These are phyloP conservation scores for Candida argentea DNA, from an alignment of 805 yeast species.

Conservation along the genomic window DNA sequence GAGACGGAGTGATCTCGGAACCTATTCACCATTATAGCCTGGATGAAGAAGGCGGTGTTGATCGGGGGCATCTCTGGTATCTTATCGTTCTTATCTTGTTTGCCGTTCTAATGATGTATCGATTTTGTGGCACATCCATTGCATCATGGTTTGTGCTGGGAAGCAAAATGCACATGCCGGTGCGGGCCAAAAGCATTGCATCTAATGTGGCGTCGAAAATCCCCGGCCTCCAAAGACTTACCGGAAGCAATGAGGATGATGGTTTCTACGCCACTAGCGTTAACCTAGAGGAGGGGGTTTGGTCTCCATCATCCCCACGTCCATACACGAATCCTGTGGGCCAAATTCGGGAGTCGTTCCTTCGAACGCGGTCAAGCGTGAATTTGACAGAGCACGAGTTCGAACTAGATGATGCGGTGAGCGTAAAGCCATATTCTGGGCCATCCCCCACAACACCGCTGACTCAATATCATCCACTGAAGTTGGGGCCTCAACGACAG, in stretches of 20 bases:
- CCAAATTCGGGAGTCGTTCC: too few species aligned
- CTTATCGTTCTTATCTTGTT: slow-evolving; percentile 11
- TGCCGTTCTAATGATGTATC: slow-evolving; percentile 10
- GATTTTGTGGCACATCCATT: slow-evolving; percentile 8
- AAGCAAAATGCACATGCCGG: neutral
- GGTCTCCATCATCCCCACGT: too few species aligned
- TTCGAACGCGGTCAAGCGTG: slow-evolving; percentile 29
- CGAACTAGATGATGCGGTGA: slow-evolving; percentile 4
- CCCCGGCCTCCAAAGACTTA: slow-evolving; percentile 11
- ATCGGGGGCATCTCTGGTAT: too few species aligned
- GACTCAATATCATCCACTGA: too few species aligned
- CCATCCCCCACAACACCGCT: too few species aligned
- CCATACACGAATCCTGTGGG: too few species aligned
- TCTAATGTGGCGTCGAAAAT: slow-evolving; percentile 9
- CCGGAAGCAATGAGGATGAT: slow-evolving; percentile 10
- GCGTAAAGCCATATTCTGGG: too few species aligned
- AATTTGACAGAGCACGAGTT: slow-evolving; percentile 13
- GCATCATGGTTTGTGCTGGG: too few species aligned
- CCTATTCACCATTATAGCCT: too few species aligned
- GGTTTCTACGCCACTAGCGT: slow-evolving; percentile 12
- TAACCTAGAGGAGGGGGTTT: slow-evolving; percentile 20
- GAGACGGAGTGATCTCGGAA: slow-evolving; percentile 12
- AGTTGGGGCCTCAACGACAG: too few species aligned
- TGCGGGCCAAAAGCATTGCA: slow-evolving; percentile 3
- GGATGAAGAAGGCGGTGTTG: too few species aligned